These are phyloP conservation scores for Annulohypoxylon maeteangense DNA, from an alignment of 495 filamentous ascomycete genomes.

Conservation along the genomic window DNA sequence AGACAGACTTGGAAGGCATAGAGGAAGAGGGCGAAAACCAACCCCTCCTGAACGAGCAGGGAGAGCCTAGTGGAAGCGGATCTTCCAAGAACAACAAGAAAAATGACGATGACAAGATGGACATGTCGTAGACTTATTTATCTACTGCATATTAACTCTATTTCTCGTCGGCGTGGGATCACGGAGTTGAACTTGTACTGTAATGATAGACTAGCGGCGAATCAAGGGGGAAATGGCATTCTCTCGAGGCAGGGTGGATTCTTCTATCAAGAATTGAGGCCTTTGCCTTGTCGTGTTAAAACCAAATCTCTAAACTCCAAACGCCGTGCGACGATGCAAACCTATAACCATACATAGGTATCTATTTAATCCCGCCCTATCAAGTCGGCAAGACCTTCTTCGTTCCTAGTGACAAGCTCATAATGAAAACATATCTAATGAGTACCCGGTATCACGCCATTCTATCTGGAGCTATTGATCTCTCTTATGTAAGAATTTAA, in stretches of 20 bases:
- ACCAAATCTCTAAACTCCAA: conserved; percentile 35
- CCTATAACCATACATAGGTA: conserved; percentile 15
- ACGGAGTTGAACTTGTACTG: conserved; percentile 45
- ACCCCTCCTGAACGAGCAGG: conserved; percentile 72
- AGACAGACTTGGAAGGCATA: conserved; percentile 81
- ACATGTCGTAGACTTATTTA: conserved; percentile 67
- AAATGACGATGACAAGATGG: conserved; percentile 86
- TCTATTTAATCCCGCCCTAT: conserved; percentile 11
- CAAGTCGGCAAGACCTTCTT: conserved; percentile 1
- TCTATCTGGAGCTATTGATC: conserved; percentile 60
- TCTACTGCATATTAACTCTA: conserved; percentile 1
- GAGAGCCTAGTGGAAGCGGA: conserved; percentile 72
- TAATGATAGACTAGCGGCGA: conserved; percentile 40
- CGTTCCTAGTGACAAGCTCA: conserved; percentile 5
- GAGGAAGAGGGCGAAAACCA: conserved; percentile 80
- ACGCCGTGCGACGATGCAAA: conserved; percentile 44
- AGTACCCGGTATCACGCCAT: not conserved
- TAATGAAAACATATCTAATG: not conserved
- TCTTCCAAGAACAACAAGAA: conserved; percentile 66
- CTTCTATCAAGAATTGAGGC: conserved; percentile 18
- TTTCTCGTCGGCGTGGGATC: conserved; percentile 29
- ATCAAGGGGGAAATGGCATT: conserved; percentile 25
- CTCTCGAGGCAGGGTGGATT: conserved; percentile 8
- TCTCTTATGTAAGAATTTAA: conserved; percentile 76
- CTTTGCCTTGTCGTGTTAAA: conserved; percentile 11